A percentile compares a stretch with the other conserved stretches of the same genome.
phyloP scores from a whole-genome alignment of 2,329 filamentous ascomycete genomes.

The Penicillium vulpinum region DNA sequence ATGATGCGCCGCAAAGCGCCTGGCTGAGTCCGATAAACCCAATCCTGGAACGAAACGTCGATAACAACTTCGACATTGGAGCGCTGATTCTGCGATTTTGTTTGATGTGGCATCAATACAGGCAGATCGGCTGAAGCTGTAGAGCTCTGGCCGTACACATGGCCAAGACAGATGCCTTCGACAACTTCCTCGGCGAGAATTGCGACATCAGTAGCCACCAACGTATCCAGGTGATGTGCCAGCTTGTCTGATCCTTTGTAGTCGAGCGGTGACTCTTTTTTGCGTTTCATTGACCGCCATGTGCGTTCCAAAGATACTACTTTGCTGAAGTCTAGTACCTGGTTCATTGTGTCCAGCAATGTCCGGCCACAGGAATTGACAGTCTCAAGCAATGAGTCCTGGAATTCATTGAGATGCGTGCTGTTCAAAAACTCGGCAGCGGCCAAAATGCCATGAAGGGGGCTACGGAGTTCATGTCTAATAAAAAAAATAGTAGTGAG shows the following conservation, averaged over 20 bases:
- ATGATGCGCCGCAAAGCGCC: conserved; percentile 58
- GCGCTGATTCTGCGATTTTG: conserved; percentile 8
- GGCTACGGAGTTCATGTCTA: conserved; percentile 45
- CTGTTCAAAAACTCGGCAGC: conserved; percentile 44
- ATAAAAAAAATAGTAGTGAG: background rate
- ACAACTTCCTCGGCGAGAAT: conserved; percentile 55
- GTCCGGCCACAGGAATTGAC: conserved; percentile 46
- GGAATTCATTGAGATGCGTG: conserved; percentile 42
- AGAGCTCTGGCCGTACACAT: conserved; percentile 42
- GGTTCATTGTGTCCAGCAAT: conserved; percentile 47
- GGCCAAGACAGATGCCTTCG: conserved; percentile 56
- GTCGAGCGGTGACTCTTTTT: conserved; percentile 28
- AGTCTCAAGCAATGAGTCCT: conserved; percentile 41
- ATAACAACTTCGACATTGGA: conserved; percentile 51
- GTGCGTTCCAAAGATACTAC: conserved; percentile 46
- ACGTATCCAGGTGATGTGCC: conserved; percentile 36
- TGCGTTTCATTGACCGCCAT: conserved; percentile 36
- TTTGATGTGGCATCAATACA: conserved; percentile 19
- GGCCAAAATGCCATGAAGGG: conserved; percentile 46
- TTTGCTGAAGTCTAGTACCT: conserved; percentile 54
- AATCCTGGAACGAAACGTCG: conserved; percentile 53
- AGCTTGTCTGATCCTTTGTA: conserved; percentile 32
- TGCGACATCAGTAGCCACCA: conserved; percentile 45
- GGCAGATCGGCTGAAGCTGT: conserved; percentile 27
- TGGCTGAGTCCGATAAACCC: conserved; percentile 57